Evolutionary conservation across 768 basidiomycete genomes (phyloP).

Genomic region (Chlorophyllum brunneum): DNA sequence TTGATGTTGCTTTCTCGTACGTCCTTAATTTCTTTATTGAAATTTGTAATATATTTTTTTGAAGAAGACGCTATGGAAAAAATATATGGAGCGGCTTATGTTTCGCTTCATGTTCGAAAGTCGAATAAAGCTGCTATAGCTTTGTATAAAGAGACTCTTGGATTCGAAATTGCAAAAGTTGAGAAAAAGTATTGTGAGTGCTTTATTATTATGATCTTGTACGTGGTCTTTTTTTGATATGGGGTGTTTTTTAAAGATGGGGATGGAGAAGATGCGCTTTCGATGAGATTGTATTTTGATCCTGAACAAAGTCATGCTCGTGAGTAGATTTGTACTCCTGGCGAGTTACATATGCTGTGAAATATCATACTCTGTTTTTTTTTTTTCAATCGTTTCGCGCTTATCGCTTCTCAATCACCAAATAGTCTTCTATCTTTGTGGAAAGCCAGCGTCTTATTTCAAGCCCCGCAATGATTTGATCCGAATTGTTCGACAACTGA

Average conservation of each 20-base stretch:
- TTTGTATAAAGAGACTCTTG: slow-evolving; percentile 85
- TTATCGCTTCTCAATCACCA: too few relatives aligned
- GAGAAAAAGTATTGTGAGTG: slow-evolving; percentile 88
- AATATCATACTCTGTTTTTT: too few relatives aligned
- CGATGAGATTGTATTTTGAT: slow-evolving; percentile 56
- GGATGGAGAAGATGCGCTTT: slow-evolving; percentile 84
- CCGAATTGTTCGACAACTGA: background rate
- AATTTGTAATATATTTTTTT: background rate
- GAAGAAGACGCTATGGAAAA: slow-evolving; percentile 89
- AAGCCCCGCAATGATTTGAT: background rate
- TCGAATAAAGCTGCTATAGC: slow-evolving; percentile 92
- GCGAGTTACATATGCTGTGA: background rate
- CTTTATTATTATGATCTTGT: background rate
- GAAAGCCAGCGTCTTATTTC: too few relatives aligned
- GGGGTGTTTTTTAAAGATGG: slow-evolving; percentile 58
- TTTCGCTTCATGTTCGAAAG: slow-evolving; percentile 89
- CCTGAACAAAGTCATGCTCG: background rate
- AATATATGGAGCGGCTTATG: slow-evolving; percentile 80
- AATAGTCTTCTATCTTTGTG: too few relatives aligned
- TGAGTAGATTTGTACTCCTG: background rate
- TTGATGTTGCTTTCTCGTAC: slow-evolving; percentile 90
- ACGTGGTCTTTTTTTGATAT: too few relatives aligned
- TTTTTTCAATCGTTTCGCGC: too few relatives aligned
- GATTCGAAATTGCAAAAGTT: slow-evolving; percentile 81
- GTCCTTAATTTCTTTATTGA: slow-evolving; percentile 24